Percentiles rank a stretch among this genome's conserved stretches.
Conservation (phyloP, 805 yeast genomes). For the Sugiyamaella marilandica region DNA sequence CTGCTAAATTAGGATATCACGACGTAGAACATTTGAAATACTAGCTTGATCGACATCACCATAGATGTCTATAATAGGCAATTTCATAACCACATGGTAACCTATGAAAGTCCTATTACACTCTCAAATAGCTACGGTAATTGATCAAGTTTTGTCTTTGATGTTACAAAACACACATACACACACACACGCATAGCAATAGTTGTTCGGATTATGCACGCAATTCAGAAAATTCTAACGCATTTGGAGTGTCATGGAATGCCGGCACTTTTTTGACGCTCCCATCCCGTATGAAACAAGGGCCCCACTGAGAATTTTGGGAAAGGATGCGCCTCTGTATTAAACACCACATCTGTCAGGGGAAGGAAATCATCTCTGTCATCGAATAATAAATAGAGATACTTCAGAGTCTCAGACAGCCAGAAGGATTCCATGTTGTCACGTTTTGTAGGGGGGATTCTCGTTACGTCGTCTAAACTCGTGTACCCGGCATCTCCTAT, state of each 20-base stretch:
- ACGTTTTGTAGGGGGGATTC: slow-evolving; percentile 44
- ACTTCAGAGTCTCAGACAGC: slow-evolving; percentile 90
- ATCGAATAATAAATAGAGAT: slow-evolving; percentile 73
- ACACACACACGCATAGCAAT: neutral
- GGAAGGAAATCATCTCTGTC: slow-evolving; percentile 51
- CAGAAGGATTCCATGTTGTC: slow-evolving; percentile 91
- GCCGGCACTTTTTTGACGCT: neutral
- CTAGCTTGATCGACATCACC: neutral
- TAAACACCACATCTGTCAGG: slow-evolving; percentile 66
- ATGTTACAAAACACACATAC: neutral
- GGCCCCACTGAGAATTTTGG: slow-evolving; percentile 47
- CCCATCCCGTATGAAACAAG: slow-evolving; percentile 7
- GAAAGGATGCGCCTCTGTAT: slow-evolving; percentile 91
- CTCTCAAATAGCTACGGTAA: too few relatives aligned
- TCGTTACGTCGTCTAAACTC: slow-evolving; percentile 62
- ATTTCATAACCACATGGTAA: neutral
- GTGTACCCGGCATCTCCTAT: slow-evolving; percentile 50
- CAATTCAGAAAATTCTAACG: neutral
- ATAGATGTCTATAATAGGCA: neutral
- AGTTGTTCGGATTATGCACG: too few relatives aligned
- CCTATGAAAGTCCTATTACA: too few relatives aligned
- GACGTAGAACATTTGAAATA: too few relatives aligned
- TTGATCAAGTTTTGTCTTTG: too few relatives aligned
- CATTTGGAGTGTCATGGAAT: neutral
- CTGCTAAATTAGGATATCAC: too few relatives aligned